phyloP scores from a whole-genome alignment of 1,139 yeast genomes.

The Geotrichum carabidarum region DNA sequence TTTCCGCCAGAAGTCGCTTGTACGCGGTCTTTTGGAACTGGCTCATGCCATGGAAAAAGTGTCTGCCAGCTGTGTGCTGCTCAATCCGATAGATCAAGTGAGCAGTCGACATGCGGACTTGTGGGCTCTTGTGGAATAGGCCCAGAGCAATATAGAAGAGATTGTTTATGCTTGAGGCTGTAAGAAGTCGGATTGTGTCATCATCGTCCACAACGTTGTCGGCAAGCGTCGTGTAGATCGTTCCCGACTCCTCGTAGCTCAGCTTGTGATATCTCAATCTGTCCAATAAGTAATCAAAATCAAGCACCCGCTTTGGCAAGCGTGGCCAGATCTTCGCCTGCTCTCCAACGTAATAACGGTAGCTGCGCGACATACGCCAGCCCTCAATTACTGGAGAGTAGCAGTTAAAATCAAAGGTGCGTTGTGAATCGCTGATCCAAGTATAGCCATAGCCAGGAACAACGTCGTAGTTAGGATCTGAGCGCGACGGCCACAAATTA shows the following conservation, averaged over 20 bases:
- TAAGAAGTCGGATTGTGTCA: constrained; percentile 34
- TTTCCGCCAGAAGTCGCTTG: constrained; percentile 24
- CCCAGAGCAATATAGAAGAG: constrained; percentile 36
- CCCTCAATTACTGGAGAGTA: constrained; percentile 36
- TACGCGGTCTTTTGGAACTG: constrained; percentile 33
- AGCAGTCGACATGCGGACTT: constrained; percentile 31
- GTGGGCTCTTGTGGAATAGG: constrained; percentile 34
- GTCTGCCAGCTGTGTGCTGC: constrained; percentile 34
- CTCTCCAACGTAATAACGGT: constrained; percentile 29
- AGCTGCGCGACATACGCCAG: constrained; percentile 34
- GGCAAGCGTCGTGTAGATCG: constrained; percentile 29
- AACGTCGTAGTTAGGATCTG: constrained; percentile 25
- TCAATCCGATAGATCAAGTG: constrained; percentile 34
- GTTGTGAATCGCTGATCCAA: constrained; percentile 33
- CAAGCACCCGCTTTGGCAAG: constrained; percentile 32
- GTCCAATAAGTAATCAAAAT: constrained; percentile 35
- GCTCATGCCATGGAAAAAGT: constrained; percentile 29
- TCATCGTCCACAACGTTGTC: constrained; percentile 32
- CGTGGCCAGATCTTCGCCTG: constrained; percentile 24
- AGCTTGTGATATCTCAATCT: constrained; percentile 30
- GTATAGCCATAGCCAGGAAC: constrained; percentile 36
- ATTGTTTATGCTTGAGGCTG: constrained; percentile 28
- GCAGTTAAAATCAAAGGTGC: constrained; percentile 27
- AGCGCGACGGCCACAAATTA: constrained; percentile 30
- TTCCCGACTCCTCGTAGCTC: constrained; percentile 32